Evolutionary conservation across 768 basidiomycete genomes (phyloP), one percentile per base, ranked within the genome.

Genomic region (Omphalotus guepiniiformis): DNA sequence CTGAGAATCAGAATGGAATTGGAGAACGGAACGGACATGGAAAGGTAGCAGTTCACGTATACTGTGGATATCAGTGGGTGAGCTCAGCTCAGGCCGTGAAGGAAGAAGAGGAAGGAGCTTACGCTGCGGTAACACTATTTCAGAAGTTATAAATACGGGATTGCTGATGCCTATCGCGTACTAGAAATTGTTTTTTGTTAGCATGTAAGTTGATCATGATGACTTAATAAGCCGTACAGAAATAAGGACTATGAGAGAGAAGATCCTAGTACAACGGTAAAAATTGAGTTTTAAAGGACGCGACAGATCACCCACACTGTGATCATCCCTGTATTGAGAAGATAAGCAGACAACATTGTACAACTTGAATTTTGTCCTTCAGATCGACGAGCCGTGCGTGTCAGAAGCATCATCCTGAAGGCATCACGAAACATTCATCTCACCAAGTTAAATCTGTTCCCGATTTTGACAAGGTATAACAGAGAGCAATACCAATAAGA

Each of bases 41-140:
- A 46, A 13, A 46, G 22, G 35, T 13, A 46, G 34, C 44, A 46
- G 30, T 46, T 46, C 22, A 37, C 16, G 15, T 46, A 46, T 16
- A 46, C 44, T 46, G 35, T 13, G 28, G 21, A 42, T 6, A 15
- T 42, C 27, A 42, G 28, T 29, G 26, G n/a, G n/a, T n/a, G n/a
- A n/a, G n/a, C n/a, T n/a, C 3, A 38, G 8, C 36, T 27, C 29
- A 30, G 12, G 22, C 23, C 29, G 7, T 9, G 0, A n/a, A n/a
- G n/a, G n/a, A 25, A n/a, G 5, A 35, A 28, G n/a, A n/a, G n/a
- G n/a, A n/a, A n/a, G 6, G 21, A 11, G 19, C 44, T 36, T 21
- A 46, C 44, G 12, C 21, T 46, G 44, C 1, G 44, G 44, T n/a
- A 46, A 26, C 16, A 18, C 44, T 9, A 37, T 37, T 19, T 36